Percentiles rank a stretch among this genome's conserved stretches.
These are phyloP conservation scores for Cercospora berteroae DNA, from an alignment of 2,329 filamentous ascomycete species.

Conservation along the genomic window DNA sequence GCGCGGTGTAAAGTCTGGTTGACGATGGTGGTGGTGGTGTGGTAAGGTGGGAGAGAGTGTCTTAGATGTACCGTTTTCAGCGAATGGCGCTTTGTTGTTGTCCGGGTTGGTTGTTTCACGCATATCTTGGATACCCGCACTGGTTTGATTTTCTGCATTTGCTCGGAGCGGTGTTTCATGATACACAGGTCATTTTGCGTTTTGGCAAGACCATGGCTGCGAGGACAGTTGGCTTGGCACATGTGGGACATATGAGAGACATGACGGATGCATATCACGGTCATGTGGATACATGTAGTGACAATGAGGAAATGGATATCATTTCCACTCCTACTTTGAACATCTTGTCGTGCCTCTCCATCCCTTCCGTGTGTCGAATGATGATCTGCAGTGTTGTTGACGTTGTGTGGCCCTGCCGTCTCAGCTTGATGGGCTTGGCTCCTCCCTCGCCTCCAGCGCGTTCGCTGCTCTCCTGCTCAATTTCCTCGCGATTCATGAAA, in stretches of 20 bases:
- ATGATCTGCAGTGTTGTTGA: neutral
- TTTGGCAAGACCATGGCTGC: neutral
- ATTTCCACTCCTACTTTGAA: neutral
- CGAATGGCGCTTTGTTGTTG: slow-evolving; percentile 2
- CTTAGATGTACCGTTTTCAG: slow-evolving; percentile 3
- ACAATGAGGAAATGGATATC: neutral
- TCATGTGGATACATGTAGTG: neutral
- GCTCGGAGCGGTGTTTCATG: neutral
- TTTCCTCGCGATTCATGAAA: neutral
- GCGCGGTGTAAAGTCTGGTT: neutral
- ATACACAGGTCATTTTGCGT: neutral
- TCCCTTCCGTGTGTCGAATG: neutral
- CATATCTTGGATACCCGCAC: slow-evolving; percentile 5
- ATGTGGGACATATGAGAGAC: neutral
- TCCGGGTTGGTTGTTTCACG: neutral
- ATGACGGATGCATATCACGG: neutral
- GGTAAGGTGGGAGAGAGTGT: neutral
- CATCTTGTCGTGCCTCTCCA: neutral
- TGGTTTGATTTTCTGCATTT: slow-evolving; percentile 1
- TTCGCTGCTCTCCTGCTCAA: neutral
- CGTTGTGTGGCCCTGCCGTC: neutral
- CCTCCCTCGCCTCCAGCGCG: neutral
- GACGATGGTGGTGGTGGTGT: neutral
- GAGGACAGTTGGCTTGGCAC: neutral
- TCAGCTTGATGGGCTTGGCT: neutral